Conservation (phyloP, 2,329 filamentous ascomycete species). For the Colletotrichum spinosum region DNA sequence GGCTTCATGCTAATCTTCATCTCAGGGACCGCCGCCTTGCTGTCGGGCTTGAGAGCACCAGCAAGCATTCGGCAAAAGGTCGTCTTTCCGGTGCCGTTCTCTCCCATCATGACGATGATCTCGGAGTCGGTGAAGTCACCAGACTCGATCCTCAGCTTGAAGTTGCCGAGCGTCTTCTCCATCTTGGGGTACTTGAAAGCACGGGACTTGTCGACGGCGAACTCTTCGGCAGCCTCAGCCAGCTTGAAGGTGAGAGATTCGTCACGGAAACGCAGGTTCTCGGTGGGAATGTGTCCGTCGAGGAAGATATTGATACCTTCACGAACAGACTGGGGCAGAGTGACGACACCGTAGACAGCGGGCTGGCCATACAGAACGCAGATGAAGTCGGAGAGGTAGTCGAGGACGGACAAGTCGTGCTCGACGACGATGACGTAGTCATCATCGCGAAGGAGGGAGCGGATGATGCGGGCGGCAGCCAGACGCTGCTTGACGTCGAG, state of each 20-base stretch:
- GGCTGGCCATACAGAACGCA: conserved; percentile 97
- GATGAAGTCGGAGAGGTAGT: conserved; percentile 98
- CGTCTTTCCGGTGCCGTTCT: conserved; percentile 99
- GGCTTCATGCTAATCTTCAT: conserved; percentile 99
- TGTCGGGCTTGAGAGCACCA: conserved; percentile 92
- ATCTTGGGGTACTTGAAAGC: conserved; percentile 90
- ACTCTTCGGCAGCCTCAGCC: conserved; percentile 89
- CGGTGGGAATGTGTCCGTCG: conserved; percentile 96
- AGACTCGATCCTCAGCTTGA: conserved; percentile 83
- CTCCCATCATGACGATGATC: conserved; percentile 99
- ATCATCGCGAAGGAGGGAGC: conserved; percentile 86
- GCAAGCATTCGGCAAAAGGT: conserved; percentile 98
- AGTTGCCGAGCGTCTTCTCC: conserved; percentile 92
- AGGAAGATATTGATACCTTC: conserved; percentile 99
- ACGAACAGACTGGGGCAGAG: conserved; percentile 92
- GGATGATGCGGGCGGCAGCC: conserved; percentile 90
- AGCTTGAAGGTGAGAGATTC: conserved; percentile 97
- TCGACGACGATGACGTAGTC: conserved; percentile 99
- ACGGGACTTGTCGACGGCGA: conserved; percentile 83
- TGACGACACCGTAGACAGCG: conserved; percentile 97
- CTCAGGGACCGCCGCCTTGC: conserved; percentile 79
- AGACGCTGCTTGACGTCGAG: conserved; percentile 99
- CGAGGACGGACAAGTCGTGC: conserved; percentile 97
- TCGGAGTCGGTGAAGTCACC: conserved; percentile 97
- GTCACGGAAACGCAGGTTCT: conserved; percentile 98